Evolutionary conservation across 73 alveolate species (phyloP).

Genomic region (Paraurostyla sp.): DNA sequence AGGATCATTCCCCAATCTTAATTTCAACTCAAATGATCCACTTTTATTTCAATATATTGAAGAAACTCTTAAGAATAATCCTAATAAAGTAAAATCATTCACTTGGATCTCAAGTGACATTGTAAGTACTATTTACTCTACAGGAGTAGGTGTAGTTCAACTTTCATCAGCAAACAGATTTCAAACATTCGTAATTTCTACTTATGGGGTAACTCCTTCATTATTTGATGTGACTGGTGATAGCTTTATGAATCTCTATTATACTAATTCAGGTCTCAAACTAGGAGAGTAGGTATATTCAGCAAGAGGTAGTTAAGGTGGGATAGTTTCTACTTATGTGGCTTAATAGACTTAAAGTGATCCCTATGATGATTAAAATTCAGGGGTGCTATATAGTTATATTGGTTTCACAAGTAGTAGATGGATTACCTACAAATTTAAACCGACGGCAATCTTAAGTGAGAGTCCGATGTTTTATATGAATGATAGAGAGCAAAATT

Average conservation of each 20-base stretch:
- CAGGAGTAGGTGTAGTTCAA: background rate
- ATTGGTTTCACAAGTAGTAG: background rate
- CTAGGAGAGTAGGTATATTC: conserved; percentile 71
- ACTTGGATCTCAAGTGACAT: conserved; percentile 31
- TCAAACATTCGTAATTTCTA: background rate
- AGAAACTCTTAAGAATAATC: background rate
- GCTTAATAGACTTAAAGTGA: conserved; percentile 31
- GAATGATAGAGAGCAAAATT: conserved; percentile 23
- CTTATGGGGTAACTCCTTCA: conserved; percentile 74
- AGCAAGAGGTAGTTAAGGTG: conserved; percentile 76
- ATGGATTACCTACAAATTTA: background rate
- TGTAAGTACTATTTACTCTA: background rate
- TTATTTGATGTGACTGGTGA: conserved; percentile 57
- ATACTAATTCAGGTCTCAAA: conserved; percentile 43
- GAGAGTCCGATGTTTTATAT: background rate
- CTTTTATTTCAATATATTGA: conserved; percentile 14
- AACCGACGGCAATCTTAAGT: background rate
- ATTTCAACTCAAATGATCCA: background rate
- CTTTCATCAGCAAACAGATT: background rate
- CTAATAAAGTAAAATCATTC: conserved; percentile 7
- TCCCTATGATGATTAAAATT: background rate
- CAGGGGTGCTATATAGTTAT: background rate
- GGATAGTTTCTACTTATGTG: conserved; percentile 33
- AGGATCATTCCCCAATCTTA: conserved; percentile 49
- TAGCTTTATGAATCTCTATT: conserved; percentile 27